Percentiles rank a stretch among this genome's conserved stretches.
Evolutionary conservation across 805 yeast species (phyloP).

Genomic region (Yamadazyma paraphyllophila): DNA sequence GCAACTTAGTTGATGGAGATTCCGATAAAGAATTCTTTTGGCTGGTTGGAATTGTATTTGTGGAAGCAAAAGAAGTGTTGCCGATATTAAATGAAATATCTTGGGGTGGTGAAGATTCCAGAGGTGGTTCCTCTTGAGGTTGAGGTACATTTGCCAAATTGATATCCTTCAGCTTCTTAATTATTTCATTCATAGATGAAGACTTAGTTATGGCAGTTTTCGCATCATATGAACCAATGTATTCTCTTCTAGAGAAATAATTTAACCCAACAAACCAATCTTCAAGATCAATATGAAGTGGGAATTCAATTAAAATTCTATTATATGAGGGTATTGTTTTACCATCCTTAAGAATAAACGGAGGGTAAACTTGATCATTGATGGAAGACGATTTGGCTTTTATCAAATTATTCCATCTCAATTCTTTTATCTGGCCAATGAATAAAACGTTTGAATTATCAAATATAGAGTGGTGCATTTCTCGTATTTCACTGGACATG

Average conservation of each 20-base stretch:
- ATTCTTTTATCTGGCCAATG: slow-evolving; percentile 53
- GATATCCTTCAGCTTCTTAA: slow-evolving; percentile 7
- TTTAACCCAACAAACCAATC: slow-evolving; percentile 73
- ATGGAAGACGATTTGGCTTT: slow-evolving; percentile 24
- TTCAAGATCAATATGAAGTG: slow-evolving; percentile 65
- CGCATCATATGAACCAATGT: slow-evolving; percentile 31
- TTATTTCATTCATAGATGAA: slow-evolving; percentile 4
- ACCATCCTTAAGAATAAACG: slow-evolving; percentile 35
- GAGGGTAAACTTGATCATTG: slow-evolving; percentile 21
- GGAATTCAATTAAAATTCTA: slow-evolving; percentile 58
- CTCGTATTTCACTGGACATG: slow-evolving; percentile 60
- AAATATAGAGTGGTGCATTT: slow-evolving; percentile 61
- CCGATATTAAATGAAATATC: slow-evolving; percentile 5
- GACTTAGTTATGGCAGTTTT: slow-evolving; percentile 9
- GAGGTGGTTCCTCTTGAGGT: background rate
- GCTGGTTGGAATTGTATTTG: background rate
- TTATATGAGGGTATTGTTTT: slow-evolving; percentile 30
- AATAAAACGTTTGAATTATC: slow-evolving; percentile 58
- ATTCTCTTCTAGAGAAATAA: slow-evolving; percentile 62
- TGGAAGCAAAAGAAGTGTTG: slow-evolving; percentile 6
- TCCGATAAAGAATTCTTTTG: background rate
- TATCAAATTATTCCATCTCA: slow-evolving; percentile 45
- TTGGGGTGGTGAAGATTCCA: too few relatives aligned
- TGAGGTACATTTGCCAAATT: background rate
- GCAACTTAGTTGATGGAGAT: slow-evolving; percentile 1